A percentile compares a stretch with the other conserved stretches of the same genome.
These are phyloP conservation scores for Mimosa pudica DNA, from an alignment of 306 rosid species.

Conservation along the genomic window DNA sequence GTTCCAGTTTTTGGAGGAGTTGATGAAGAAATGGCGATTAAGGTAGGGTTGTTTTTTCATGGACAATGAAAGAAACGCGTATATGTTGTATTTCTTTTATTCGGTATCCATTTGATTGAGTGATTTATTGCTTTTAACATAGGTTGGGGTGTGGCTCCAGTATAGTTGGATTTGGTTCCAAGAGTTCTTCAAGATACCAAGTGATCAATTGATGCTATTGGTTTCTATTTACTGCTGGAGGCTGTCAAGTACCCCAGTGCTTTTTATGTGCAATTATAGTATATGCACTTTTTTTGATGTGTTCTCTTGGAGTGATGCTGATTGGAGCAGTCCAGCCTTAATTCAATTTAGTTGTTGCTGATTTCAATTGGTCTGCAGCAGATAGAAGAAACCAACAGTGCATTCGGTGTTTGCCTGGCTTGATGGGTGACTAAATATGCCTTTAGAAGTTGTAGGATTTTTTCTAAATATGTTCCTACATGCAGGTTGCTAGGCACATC, in stretches of 20 bases:
- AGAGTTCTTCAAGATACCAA: slow-evolving; percentile 74
- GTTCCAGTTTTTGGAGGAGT: slow-evolving; percentile 49
- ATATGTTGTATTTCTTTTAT: slow-evolving; percentile 39
- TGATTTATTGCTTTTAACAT: slow-evolving; percentile 79
- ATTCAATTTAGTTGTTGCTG: slow-evolving; percentile 67
- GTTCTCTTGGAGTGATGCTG: slow-evolving; percentile 49
- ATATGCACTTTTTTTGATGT: slow-evolving; percentile 55
- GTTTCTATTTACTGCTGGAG: slow-evolving; percentile 59
- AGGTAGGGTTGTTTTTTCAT: slow-evolving; percentile 75
- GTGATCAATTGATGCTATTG: slow-evolving; percentile 59
- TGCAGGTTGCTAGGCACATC: slow-evolving; percentile 72
- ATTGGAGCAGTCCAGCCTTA: slow-evolving; percentile 75
- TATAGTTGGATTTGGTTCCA: slow-evolving; percentile 76
- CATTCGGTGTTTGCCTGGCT: slow-evolving; percentile 63
- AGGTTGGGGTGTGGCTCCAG: slow-evolving; percentile 79
- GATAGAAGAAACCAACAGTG: slow-evolving; percentile 72
- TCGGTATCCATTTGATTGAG: slow-evolving; percentile 71
- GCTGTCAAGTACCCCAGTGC: slow-evolving; percentile 63
- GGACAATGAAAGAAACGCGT: slow-evolving; percentile 38
- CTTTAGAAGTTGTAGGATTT: slow-evolving; percentile 51
- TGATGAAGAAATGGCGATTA: slow-evolving; percentile 44
- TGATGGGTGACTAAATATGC: slow-evolving; percentile 68
- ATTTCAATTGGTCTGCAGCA: slow-evolving; percentile 66
- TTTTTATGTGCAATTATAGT: slow-evolving; percentile 63
- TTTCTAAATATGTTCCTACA: slow-evolving; percentile 54